phyloP scores from a whole-genome alignment of 768 basidiomycete genomes.

The Lactarius quietus region DNA sequence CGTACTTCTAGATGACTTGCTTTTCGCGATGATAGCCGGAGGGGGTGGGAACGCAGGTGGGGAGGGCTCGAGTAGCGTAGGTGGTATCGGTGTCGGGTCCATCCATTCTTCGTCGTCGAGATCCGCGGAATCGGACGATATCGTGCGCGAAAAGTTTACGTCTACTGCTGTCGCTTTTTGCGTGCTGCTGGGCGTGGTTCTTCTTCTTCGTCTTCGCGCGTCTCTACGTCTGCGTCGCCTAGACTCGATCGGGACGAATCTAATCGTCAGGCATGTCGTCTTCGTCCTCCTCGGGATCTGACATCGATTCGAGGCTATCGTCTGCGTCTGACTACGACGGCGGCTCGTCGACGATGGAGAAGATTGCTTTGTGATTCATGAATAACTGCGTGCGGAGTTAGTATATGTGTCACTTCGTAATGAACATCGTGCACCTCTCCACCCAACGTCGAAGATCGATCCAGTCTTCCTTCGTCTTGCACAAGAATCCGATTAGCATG shows the following conservation, averaged over 20 bases:
- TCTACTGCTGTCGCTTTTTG: constrained; percentile 29
- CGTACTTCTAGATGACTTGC: constrained; percentile 27
- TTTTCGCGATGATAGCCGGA: constrained; percentile 21
- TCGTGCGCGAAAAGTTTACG: constrained; percentile 33
- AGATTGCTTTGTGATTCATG: constrained; percentile 56
- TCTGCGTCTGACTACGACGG: constrained; percentile 81
- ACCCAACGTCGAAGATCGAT: constrained; percentile 71
- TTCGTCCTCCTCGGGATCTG: constrained; percentile 64
- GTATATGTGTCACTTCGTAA: constrained; percentile 1
- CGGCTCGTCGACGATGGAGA: constrained; percentile 84
- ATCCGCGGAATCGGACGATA: constrained; percentile 38
- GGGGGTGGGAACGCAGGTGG: constrained; percentile 12
- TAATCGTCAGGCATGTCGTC: constrained; percentile 47
- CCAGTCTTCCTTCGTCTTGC: constrained; percentile 82
- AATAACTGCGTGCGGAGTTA: constrained; percentile 37
- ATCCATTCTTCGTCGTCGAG: constrained; percentile 56
- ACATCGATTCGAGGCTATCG: constrained; percentile 76
- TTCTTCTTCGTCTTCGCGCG: constrained; percentile 34
- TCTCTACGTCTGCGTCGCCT: constrained; percentile 19
- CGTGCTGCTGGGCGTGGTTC: constrained; percentile 27
- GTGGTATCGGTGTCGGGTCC: constrained; percentile 53
- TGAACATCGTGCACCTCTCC: constrained; percentile 51
- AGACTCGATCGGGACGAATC: not conserved
- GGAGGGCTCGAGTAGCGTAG: constrained; percentile 11
- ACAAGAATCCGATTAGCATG: constrained; percentile 93